Percentiles rank a stretch among this genome's conserved stretches.
Evolutionary conservation across 768 basidiomycete genomes (phyloP).

Genomic region (Sarcodon sp.): DNA sequence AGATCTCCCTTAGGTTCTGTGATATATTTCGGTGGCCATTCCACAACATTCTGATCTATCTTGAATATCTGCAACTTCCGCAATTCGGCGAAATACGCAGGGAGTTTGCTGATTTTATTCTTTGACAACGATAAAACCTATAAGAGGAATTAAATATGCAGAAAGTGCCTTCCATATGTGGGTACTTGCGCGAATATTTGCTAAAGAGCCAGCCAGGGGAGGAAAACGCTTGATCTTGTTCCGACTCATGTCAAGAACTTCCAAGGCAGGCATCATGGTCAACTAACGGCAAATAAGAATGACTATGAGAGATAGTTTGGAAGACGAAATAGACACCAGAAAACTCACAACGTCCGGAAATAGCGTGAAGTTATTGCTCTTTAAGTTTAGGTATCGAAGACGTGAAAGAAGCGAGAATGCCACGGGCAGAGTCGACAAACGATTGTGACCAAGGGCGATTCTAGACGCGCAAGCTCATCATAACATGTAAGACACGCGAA

Average conservation of each 20-base stretch:
- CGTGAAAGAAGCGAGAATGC: slow-evolving; percentile 61
- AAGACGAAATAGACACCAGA: slow-evolving; percentile 3
- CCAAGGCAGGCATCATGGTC: slow-evolving; percentile 73
- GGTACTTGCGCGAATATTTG: slow-evolving; percentile 52
- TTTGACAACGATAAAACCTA: slow-evolving; percentile 80
- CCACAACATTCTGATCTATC: slow-evolving; percentile 83
- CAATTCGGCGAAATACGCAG: slow-evolving; percentile 68
- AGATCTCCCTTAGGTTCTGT: slow-evolving; percentile 29
- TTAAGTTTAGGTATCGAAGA: slow-evolving; percentile 78
- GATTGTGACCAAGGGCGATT: slow-evolving; percentile 80
- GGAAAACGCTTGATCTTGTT: slow-evolving; percentile 84
- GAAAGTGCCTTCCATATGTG: background rate
- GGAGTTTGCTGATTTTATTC: slow-evolving; percentile 75
- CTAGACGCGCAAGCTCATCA: slow-evolving; percentile 23
- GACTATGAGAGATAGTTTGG: background rate
- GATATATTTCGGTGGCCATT: slow-evolving; percentile 73
- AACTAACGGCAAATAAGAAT: slow-evolving; percentile 33
- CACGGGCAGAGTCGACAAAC: slow-evolving; percentile 61
- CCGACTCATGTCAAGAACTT: slow-evolving; percentile 89
- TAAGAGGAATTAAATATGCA: background rate
- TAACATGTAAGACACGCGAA: background rate
- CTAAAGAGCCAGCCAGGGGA: slow-evolving; percentile 62
- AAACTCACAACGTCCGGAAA: slow-evolving; percentile 80
- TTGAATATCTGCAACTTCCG: slow-evolving; percentile 64
- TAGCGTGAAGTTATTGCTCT: slow-evolving; percentile 66